Evolutionary conservation across 2,329 filamentous ascomycete genomes (phyloP), one percentile per base, ranked within the genome.

Genomic region (Fusarium sambucinum): DNA sequence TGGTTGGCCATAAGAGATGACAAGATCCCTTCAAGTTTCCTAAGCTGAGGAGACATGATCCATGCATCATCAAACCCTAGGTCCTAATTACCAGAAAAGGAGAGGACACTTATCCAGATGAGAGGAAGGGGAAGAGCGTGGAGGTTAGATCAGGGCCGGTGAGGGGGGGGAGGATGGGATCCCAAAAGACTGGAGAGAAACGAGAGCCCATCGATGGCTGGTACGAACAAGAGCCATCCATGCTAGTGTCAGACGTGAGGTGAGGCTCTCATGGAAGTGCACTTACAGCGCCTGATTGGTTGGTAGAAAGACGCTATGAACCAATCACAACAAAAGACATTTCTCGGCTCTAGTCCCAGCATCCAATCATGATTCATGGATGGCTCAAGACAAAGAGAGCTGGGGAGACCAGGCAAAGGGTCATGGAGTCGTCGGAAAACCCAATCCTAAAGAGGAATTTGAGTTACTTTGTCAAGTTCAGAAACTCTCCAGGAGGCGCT

Each of bases 221-320:
- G 59, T 65, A 62, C 58, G 47, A 72, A 68, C 46, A 56, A 67
- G 59, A 68, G 41, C 59, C 55, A 75, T 69, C 73, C 73, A 75
- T 76, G 69, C 70, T 74, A 74, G 74, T 74, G 73, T 73, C 68
- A 66, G 74, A 73, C 60, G 67, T 73, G 71, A 76, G 72, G 74
- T 76, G 74, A 78, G 76, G 76, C 73, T 77, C 74, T 76, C 71
- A 74, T 68, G 63, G 66, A 77, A 76, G 59, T 59, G 71, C 72
- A 50, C 50, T 51, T 77, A 64, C 63, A 70, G 57, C 46, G 30
- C 50, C 58, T 77, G 70, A 79, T 79, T 79, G 77, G 77, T 25
- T 41, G 35, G 12, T 12, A 2, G 10, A 3, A n/a, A 25, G 16
- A 7, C 17, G 27, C 27, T 33, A 48, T 42, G 9, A 38, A 30